These are phyloP conservation scores for Boletellus emodensis DNA, from an alignment of 768 basidiomycete genomes.

Conservation along the genomic window DNA sequence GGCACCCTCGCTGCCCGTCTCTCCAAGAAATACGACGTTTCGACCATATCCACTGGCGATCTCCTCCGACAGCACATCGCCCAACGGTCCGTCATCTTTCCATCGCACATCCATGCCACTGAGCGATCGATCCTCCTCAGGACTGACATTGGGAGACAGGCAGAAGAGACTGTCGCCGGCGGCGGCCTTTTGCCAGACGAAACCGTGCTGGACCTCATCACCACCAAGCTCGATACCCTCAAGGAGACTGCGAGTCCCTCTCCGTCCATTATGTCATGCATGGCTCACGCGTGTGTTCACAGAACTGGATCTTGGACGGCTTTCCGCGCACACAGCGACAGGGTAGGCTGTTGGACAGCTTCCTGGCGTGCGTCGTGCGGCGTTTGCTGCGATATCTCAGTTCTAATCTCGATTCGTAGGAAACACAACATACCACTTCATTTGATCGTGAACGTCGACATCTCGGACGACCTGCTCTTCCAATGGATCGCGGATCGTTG, in stretches of 20 bases:
- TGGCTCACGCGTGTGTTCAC: slow-evolving; percentile 7
- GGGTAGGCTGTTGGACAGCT: slow-evolving; percentile 66
- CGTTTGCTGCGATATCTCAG: neutral
- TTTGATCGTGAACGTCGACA: slow-evolving; percentile 77
- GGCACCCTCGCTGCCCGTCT: slow-evolving; percentile 75
- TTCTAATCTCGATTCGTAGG: slow-evolving; percentile 34
- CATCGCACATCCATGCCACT: neutral
- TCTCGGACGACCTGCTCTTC: slow-evolving; percentile 78
- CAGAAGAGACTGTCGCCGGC: slow-evolving; percentile 71
- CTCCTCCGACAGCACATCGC: slow-evolving; percentile 78
- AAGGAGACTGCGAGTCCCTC: slow-evolving; percentile 50
- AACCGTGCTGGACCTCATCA: slow-evolving; percentile 70
- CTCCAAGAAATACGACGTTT: slow-evolving; percentile 68
- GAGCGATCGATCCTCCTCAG: slow-evolving; percentile 26
- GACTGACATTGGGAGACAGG: slow-evolving; percentile 67
- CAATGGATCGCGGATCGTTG: slow-evolving; percentile 80
- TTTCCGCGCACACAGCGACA: slow-evolving; percentile 86
- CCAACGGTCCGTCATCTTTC: slow-evolving; percentile 40
- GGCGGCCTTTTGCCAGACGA: slow-evolving; percentile 78
- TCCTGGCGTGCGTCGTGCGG: slow-evolving; percentile 53
- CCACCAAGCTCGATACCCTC: slow-evolving; percentile 61
- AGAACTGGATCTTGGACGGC: slow-evolving; percentile 91
- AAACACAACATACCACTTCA: slow-evolving; percentile 62
- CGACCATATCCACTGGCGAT: slow-evolving; percentile 79
- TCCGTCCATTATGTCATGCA: slow-evolving; percentile 4